These are phyloP conservation scores for Metahyphopichia silvanorum DNA, from an alignment of 805 yeast genomes.

Conservation along the genomic window DNA sequence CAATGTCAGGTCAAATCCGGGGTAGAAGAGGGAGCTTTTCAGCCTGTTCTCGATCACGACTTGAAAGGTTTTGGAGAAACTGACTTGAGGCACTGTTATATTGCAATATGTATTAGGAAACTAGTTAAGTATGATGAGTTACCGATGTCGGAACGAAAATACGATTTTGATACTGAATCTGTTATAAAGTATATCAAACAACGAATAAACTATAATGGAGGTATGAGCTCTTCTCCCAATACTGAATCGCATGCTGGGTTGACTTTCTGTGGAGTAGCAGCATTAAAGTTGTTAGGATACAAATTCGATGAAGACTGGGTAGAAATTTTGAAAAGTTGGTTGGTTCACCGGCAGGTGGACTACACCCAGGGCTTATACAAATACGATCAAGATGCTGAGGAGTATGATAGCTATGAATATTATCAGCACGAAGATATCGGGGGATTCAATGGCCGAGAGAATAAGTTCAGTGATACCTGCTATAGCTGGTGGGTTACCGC, in stretches of 20 bases:
- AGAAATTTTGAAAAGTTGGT: slow-evolving; percentile 50
- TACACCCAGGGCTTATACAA: slow-evolving; percentile 23
- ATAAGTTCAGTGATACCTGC: slow-evolving; percentile 83
- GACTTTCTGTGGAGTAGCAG: slow-evolving; percentile 77
- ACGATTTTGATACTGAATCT: slow-evolving; percentile 41
- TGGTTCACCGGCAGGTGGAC: slow-evolving; percentile 60
- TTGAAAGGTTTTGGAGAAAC: slow-evolving; percentile 52
- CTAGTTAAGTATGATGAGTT: slow-evolving; percentile 42
- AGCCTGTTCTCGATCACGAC: slow-evolving; percentile 24
- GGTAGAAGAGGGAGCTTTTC: slow-evolving; percentile 27
- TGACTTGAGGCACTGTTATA: slow-evolving; percentile 71
- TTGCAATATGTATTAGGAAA: slow-evolving; percentile 64
- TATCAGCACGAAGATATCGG: slow-evolving; percentile 57
- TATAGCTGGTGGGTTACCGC: slow-evolving; percentile 82
- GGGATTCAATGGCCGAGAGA: slow-evolving; percentile 84
- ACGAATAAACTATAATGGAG: slow-evolving; percentile 56
- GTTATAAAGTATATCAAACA: slow-evolving; percentile 33
- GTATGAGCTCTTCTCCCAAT: slow-evolving; percentile 51
- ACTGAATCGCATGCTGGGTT: slow-evolving; percentile 84
- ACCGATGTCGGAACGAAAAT: slow-evolving; percentile 11
- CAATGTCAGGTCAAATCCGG: slow-evolving; percentile 51
- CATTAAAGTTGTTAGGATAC: slow-evolving; percentile 42
- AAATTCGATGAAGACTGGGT: slow-evolving; percentile 15
- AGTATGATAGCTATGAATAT: slow-evolving; percentile 24
- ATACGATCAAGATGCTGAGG: slow-evolving; percentile 18